Percentiles rank a stretch among this genome's conserved stretches.
These are phyloP conservation scores for Cytospora schulzeri DNA, from an alignment of 2,329 filamentous ascomycete species.

Conservation along the genomic window DNA sequence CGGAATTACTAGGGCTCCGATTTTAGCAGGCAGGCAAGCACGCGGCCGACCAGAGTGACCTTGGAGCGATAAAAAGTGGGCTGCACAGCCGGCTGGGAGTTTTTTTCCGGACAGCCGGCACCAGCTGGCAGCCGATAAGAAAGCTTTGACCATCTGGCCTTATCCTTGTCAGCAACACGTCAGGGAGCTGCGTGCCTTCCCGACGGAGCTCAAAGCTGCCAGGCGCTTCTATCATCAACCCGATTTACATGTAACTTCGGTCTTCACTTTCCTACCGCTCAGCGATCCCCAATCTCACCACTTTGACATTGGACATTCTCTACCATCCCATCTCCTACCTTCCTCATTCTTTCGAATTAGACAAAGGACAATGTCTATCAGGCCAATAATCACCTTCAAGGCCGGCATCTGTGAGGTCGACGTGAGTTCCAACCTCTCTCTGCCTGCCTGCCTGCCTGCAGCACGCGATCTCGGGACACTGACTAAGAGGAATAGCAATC, in stretches of 20 bases:
- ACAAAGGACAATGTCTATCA: slow-evolving; percentile 71
- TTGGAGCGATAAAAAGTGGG: not conserved
- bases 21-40: slow-evolving; percentile 6
- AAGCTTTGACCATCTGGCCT: not conserved
- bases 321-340: not conserved
- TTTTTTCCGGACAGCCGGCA: not conserved
- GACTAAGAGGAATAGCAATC: slow-evolving; percentile 44
- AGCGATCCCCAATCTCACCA: not conserved
- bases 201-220: slow-evolving; percentile 21
- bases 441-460: slow-evolving; percentile 2
- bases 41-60: not conserved
- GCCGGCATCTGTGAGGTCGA: slow-evolving; percentile 85
- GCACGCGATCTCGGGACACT: slow-evolving; percentile 26
- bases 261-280: not conserved
- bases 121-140: not conserved
- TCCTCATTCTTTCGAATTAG: not conserved
- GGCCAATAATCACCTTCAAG: slow-evolving; percentile 93
- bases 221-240: slow-evolving; percentile 1
- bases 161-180: slow-evolving; percentile 27
- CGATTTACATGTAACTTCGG: not conserved
- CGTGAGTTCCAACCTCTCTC: slow-evolving; percentile 54
- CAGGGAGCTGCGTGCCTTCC: slow-evolving; percentile 28
- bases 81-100: not conserved
- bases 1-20: slow-evolving; percentile 22
- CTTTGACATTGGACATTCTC: not conserved